Percentiles rank a stretch among this genome's conserved stretches.
These are phyloP conservation scores for Onygena corvina DNA, from an alignment of 2,329 filamentous ascomycete genomes.

Conservation along the genomic window DNA sequence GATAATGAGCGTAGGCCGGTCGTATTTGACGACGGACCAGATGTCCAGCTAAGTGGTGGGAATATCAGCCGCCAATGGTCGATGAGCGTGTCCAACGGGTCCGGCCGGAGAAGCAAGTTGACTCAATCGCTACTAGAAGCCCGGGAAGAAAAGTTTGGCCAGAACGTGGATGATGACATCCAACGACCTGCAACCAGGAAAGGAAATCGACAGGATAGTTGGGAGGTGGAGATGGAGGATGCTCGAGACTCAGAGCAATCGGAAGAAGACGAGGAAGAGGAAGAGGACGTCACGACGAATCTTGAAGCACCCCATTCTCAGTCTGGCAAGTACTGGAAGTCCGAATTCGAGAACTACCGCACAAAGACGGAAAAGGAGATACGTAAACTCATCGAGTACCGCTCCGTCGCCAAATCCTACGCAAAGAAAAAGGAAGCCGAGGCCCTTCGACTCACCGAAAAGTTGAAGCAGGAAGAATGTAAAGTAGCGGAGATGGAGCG, in stretches of 20 bases:
- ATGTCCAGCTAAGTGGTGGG: conserved; percentile 34
- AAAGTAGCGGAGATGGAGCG: conserved; percentile 35
- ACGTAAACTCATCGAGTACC: conserved; percentile 49
- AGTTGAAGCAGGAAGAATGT: conserved; percentile 41
- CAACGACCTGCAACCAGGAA: conserved; percentile 12
- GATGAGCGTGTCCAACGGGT: conserved; percentile 5
- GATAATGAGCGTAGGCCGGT: conserved; percentile 44
- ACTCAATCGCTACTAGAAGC: conserved; percentile 32
- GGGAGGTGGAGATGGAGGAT: conserved; percentile 7
- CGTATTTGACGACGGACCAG: conserved; percentile 31
- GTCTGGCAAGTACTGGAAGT: conserved; percentile 51
- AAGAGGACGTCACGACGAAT: conserved; percentile 42
- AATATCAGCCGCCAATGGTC: conserved; percentile 32
- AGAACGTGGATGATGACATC: conserved; percentile 19
- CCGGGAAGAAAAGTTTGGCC: conserved; percentile 20
- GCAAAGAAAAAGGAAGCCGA: conserved; percentile 49
- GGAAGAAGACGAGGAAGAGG: conserved; percentile 14
- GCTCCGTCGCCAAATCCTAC: conserved; percentile 47
- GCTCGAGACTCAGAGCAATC: conserved; percentile 1
- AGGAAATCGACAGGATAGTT: conserved; percentile 13
- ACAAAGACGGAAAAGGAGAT: conserved; percentile 48
- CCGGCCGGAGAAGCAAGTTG: conserved; percentile 26
- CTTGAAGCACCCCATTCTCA: conserved; percentile 44
- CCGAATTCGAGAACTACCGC: conserved; percentile 48
- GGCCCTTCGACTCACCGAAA: conserved; percentile 40